Evolutionary conservation across 2,329 filamentous ascomycete genomes (phyloP), one percentile per base, ranked within the genome.

Genomic region (Trichoderma sp.): DNA sequence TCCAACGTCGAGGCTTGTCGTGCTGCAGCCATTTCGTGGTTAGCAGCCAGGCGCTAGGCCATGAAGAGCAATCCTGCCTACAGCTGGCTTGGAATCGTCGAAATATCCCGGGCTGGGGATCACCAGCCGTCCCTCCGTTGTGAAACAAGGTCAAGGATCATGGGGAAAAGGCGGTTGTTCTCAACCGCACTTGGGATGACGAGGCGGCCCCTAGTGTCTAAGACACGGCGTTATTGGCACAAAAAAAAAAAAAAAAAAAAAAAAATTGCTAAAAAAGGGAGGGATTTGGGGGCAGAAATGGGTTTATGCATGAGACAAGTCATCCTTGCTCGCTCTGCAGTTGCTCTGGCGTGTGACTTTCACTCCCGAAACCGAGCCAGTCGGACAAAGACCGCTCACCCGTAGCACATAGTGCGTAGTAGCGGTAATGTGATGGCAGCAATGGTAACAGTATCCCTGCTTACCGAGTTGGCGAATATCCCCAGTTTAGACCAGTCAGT

Each of bases 1-100:
- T 59, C 53, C 50, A 56, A 45, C 35, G 61, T 56, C 39, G 35
- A 64, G 52, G 39, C 61, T 59, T 25, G 34, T 27, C 13, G 53
- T 42, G 63, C 52, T 48, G 63, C 53, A 56, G 25, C 63, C 52
- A 35, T 56, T 32, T 35, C 29, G 35, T 34, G n/a, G 63, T 54
- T 65, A 56, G 52, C 15, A 35, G 63, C 22, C 37, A 65, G 63
- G 63, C 63, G 52, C 52, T 65, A 65, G 52, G 52, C 63, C 37
- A 57, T 64, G 63, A 45, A 56, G 39, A 56, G 63, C 52, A 56
- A 52, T 53, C 37, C 35, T 54, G 34, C 52, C 52, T 57, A 57
- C 52, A 19, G 37, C 63, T 56, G 50, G 52, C 15, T 35, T 25
- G 34, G 50, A 64, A 64, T n/a, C 10, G 35, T 27, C 37, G 32